Evolutionary conservation across 208 protist species (phyloP).

Genomic region (Balamuthia mandrillaris): DNA sequence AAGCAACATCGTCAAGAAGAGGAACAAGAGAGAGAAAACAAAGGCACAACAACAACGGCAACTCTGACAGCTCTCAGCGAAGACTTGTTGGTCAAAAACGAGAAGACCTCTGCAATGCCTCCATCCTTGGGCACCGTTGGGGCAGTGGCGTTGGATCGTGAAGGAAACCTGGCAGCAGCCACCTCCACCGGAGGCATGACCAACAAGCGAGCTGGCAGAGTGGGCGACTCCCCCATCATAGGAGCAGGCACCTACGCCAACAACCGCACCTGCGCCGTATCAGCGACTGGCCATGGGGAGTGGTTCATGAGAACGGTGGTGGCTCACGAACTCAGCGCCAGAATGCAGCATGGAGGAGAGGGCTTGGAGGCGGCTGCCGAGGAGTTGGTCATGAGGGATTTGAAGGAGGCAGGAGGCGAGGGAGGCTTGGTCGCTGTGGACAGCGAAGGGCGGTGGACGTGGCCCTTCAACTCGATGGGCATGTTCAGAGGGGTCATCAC

Average conservation of each 20-base stretch:
- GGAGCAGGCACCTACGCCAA: constrained; percentile 54
- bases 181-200: constrained; percentile 68
- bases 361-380: constrained; percentile 37
- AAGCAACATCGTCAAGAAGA: neutral
- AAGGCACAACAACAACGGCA: neutral
- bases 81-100: neutral
- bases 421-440: constrained; percentile 52
- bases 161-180: constrained; percentile 58
- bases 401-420: constrained; percentile 20
- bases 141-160: constrained; percentile 40
- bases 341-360: constrained; percentile 41
- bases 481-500: constrained; percentile 63
- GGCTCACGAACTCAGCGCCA: constrained; percentile 29
- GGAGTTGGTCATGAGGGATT: constrained; percentile 16
- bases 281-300: constrained; percentile 57
- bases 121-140: constrained; percentile 63
- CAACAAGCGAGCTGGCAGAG: constrained; percentile 59
- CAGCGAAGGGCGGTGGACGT: constrained; percentile 42
- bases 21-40: neutral
- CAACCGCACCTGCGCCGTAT: constrained; percentile 50
- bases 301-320: constrained; percentile 47
- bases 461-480: constrained; percentile 52
- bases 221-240: constrained; percentile 65
- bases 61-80: neutral
- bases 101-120: constrained; percentile 21